Evolutionary conservation across 192 early-diverging fungal genomes (phyloP).

Genomic region (Coemansia sp.): DNA sequence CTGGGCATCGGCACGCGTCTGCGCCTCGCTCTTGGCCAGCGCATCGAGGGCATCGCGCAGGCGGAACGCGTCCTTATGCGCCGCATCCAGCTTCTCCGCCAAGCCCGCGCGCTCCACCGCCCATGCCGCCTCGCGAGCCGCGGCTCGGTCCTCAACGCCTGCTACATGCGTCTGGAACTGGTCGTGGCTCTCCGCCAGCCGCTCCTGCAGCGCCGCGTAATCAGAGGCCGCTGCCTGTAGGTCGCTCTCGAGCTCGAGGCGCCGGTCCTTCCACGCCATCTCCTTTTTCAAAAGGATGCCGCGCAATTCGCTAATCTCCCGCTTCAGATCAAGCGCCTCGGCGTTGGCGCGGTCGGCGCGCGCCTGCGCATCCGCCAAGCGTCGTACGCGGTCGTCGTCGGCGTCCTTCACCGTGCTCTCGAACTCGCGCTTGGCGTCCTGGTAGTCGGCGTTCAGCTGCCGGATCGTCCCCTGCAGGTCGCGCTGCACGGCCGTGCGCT

Average conservation of each 20-base stretch:
- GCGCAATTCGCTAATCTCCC: conserved; percentile 48
- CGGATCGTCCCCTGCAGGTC: conserved; percentile 44
- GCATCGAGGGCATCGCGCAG: conserved; percentile 44
- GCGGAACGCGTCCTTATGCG: conserved; percentile 48
- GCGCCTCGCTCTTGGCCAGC: conserved; percentile 27
- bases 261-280: conserved; percentile 43
- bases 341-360: conserved; percentile 26
- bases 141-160: conserved; percentile 17
- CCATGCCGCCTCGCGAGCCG: conserved; percentile 31
- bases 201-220: conserved; percentile 34
- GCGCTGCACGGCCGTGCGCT: conserved; percentile 39
- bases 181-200: conserved; percentile 15
- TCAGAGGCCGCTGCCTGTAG: conserved; percentile 36
- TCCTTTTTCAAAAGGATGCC: conserved; percentile 43
- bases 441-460: conserved; percentile 37
- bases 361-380: conserved; percentile 38
- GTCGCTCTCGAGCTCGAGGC: conserved; percentile 32
- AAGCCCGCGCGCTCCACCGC: conserved; percentile 28
- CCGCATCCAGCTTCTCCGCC: conserved; percentile 43
- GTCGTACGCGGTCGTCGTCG: conserved; percentile 24
- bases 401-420: conserved; percentile 37
- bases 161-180: conserved; percentile 9
- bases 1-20: conserved; percentile 29
- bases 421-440: conserved; percentile 35
- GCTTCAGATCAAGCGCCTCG: conserved; percentile 28